phyloP scores from a whole-genome alignment of 257 asterid genomes.

The Scutellaria barbata region DNA sequence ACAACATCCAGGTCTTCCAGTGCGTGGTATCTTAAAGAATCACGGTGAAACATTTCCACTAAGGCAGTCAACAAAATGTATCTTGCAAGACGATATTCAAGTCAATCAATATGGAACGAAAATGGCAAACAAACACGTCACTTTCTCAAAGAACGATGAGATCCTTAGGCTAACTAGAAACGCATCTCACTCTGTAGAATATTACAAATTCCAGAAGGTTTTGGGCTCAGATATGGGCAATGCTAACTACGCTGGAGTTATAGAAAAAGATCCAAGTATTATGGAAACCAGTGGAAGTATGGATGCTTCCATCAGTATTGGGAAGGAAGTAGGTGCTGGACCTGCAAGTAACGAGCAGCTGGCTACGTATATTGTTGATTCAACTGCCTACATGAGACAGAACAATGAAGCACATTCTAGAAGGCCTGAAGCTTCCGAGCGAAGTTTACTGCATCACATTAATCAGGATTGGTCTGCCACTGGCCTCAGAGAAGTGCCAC shows the following conservation, averaged over 20 bases:
- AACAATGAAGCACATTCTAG: constrained; percentile 34
- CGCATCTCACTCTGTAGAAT: constrained; percentile 33
- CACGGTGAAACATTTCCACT: constrained; percentile 25
- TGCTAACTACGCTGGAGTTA: constrained; percentile 21
- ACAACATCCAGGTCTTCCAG: constrained; percentile 37
- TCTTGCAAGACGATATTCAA: constrained; percentile 36
- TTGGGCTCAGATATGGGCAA: constrained; percentile 26
- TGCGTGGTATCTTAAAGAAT: constrained; percentile 46
- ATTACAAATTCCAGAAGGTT: constrained; percentile 20
- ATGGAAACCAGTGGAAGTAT: constrained; percentile 40
- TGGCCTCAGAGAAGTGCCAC: constrained; percentile 32
- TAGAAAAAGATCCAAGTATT: constrained; percentile 27
- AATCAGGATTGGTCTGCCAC: constrained; percentile 33
- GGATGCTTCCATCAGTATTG: constrained; percentile 32
- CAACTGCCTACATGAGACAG: constrained; percentile 9
- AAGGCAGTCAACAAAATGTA: constrained; percentile 35
- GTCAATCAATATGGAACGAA: constrained; percentile 32
- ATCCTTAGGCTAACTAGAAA: constrained; percentile 33
- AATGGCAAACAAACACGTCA: constrained; percentile 45
- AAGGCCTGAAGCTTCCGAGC: constrained; percentile 34
- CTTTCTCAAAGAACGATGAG: constrained; percentile 50
- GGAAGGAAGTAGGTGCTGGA: constrained; percentile 41
- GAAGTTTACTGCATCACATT: constrained; percentile 22
- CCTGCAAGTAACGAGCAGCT: constrained; percentile 37
- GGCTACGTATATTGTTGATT: neutral